Conservation (phyloP, 345 rosid genomes). For the Durio zibethinus region DNA sequence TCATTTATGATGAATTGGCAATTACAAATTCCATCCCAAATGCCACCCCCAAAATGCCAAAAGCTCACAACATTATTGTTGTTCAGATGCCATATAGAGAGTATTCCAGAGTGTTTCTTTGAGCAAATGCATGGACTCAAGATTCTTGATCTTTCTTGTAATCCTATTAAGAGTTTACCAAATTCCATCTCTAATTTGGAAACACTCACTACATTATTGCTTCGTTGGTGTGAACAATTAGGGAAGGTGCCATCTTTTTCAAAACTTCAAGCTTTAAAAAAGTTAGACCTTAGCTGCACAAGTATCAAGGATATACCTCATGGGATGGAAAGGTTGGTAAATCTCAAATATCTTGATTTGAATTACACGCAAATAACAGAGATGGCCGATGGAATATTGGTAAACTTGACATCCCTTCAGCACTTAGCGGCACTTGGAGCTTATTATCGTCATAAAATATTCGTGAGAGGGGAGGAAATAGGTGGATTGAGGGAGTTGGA, state of each 20-base stretch:
- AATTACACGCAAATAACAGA: neutral
- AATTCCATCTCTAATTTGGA: neutral
- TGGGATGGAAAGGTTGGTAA: neutral
- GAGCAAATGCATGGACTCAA: neutral
- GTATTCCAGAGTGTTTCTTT: neutral
- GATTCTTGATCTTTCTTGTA: neutral
- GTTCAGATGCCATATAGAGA: neutral
- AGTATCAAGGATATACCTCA: neutral
- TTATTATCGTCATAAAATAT: too few species aligned
- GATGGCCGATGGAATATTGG: neutral
- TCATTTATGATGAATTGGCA: neutral
- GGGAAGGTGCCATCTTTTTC: neutral
- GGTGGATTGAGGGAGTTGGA: neutral
- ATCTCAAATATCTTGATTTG: neutral
- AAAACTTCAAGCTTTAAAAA: neutral
- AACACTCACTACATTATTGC: neutral
- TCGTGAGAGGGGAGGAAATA: neutral
- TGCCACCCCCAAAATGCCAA: neutral
- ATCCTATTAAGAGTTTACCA: neutral
- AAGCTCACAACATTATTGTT: neutral
- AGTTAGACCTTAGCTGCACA: neutral
- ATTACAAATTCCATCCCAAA: neutral
- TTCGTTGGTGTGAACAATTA: neutral
- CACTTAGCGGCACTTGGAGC: too few species aligned
- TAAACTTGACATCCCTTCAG: neutral